Base-by-base conservation (phyloP, 345 rosid species). In the Mallotus nudiflorus region DNA sequence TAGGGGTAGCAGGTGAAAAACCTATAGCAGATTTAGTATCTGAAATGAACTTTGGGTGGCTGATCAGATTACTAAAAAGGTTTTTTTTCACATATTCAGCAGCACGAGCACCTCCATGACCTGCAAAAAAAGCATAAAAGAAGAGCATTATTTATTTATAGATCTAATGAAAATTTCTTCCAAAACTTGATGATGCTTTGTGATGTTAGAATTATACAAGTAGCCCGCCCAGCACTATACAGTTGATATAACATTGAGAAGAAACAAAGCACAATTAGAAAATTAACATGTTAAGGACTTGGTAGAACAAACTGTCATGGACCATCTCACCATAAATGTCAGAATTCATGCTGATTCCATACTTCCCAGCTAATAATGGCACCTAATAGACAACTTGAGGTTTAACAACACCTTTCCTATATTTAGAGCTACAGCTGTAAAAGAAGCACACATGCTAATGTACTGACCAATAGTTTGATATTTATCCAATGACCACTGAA, bases 91-190 rank as follows among this genome's bases (percentile, higher is more conserved):
- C 97, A 77, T 89, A 96, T 82, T 96, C 98, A 73, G 99, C 99
- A 62, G 99, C 99, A 45, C 98, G 91, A 68, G 90, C 96, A 72
- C 99, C 99, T 63, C 99, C 99, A 83, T 96, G 99, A 76, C 99
- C 99, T 96, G 81, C 70, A 83, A 73, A n/a, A n/a, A 68, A 54
- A 53, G 20, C 74, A 76, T 33, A 20, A 22, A 63, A 57, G 74
- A 12, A 9, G 52, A 9, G 29, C 28, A 66, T 69, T 56, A 77
- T 25, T n/a, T 12, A 31, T 29, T 18, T 15, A 35, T 25, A 28
- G 16, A 50, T 13, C 49, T 29, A 69, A 54, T 49, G 39, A 52
- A 31, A 33, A 29, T 35, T 20, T 28, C 37, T 53, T 7, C 28
- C 28, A 59, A 46, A 25, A n/a, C 4, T 27, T 19, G 51, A 33